Evolutionary conservation across 2,329 filamentous ascomycete genomes (phyloP).

Genomic region (Trichoderma breve): DNA sequence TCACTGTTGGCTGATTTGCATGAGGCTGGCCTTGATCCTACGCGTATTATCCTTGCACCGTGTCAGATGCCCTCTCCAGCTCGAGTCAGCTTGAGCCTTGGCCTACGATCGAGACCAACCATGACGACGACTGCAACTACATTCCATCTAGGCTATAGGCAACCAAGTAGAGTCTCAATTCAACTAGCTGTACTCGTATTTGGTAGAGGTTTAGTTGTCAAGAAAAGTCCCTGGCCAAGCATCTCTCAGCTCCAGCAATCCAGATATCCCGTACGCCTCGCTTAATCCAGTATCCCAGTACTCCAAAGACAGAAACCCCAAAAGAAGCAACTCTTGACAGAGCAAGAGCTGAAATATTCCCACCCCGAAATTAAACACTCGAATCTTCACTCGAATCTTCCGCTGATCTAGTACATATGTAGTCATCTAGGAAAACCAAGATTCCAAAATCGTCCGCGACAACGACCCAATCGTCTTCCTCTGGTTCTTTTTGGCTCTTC

Average conservation of each 20-base stretch:
- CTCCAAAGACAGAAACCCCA: neutral
- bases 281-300: neutral
- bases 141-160: neutral
- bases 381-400: neutral
- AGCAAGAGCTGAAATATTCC: neutral
- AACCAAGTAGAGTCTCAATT: neutral
- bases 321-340: neutral
- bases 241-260: neutral
- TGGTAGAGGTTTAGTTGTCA: neutral
- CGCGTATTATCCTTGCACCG: neutral
- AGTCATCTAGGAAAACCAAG: neutral
- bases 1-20: neutral
- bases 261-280: neutral
- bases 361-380: neutral
- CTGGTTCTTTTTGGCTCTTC: neutral
- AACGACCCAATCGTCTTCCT: constrained; percentile 4
- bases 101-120: neutral
- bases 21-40: neutral
- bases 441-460: neutral
- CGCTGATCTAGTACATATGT: too few relatives aligned
- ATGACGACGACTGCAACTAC: neutral
- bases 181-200: neutral
- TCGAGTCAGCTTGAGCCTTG: neutral
- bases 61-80: neutral
- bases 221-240: neutral